A percentile compares a stretch with the other conserved stretches of the same genome.
Conservation (phyloP, 2,329 filamentous ascomycete species). For the Colletotrichum lini region DNA sequence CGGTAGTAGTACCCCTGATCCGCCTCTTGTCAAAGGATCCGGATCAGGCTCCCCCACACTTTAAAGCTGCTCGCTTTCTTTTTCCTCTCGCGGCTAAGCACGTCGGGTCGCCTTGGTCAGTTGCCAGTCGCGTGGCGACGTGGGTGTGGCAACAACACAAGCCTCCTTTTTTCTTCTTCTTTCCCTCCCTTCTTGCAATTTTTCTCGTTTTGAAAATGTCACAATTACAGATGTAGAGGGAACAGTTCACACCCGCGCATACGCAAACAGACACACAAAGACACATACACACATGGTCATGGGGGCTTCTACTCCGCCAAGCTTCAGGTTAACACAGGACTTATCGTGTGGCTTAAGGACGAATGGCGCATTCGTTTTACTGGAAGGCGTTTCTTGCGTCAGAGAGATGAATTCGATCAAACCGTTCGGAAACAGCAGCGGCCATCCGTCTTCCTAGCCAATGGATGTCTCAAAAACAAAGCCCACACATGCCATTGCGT, state of each 20-base stretch:
- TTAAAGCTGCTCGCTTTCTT: slow-evolving; percentile 33
- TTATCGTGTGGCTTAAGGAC: slow-evolving; percentile 19
- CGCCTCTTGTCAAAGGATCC: slow-evolving; percentile 1
- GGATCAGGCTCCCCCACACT: slow-evolving; percentile 14
- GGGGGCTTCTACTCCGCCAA: slow-evolving; percentile 15
- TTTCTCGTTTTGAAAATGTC: slow-evolving; percentile 3
- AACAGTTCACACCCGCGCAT: not conserved
- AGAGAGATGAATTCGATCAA: slow-evolving; percentile 16
- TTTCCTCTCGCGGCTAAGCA: slow-evolving; percentile 31
- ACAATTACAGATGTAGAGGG: not conserved
- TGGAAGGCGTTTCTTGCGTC: slow-evolving; percentile 19
- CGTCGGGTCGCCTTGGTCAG: slow-evolving; percentile 5
- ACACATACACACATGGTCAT: not conserved
- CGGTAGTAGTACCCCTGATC: slow-evolving; percentile 18
- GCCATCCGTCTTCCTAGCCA: not conserved
- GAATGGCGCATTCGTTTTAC: slow-evolving; percentile 11
- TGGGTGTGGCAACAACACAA: not conserved
- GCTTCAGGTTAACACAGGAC: slow-evolving; percentile 14
- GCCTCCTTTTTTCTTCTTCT: not conserved
- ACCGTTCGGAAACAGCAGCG: slow-evolving; percentile 21
- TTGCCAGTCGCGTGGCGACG: slow-evolving; percentile 28
- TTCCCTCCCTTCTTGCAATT: too few species aligned
- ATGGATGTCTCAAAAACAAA: slow-evolving; percentile 16
- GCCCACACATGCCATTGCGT: slow-evolving; percentile 4
- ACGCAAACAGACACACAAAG: too few species aligned